A percentile compares a stretch with the other conserved stretches of the same genome.
Evolutionary conservation across 495 filamentous ascomycete species (phyloP).

Genomic region (Xylaria flabelliformis): DNA sequence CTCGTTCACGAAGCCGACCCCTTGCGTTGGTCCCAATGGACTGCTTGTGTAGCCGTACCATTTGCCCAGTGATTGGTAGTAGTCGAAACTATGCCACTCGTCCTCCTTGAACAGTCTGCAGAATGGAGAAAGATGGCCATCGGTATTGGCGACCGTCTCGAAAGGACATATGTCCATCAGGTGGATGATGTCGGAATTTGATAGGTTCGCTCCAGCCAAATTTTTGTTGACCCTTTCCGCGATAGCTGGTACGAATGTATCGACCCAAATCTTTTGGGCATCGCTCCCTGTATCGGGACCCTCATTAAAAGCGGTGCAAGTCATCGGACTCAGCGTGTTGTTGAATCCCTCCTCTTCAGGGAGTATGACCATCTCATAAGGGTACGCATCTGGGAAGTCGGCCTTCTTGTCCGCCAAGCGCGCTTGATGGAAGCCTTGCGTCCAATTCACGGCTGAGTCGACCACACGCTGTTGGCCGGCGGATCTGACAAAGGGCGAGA

Average conservation of each 20-base stretch:
- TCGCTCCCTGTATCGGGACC: constrained; percentile 53
- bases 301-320: constrained; percentile 68
- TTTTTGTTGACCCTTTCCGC: constrained; percentile 64
- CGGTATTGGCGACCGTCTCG: constrained; percentile 66
- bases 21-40: constrained; percentile 77
- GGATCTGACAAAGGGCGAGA: constrained; percentile 73
- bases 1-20: constrained; percentile 85
- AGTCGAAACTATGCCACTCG: constrained; percentile 80
- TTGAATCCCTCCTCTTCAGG: constrained; percentile 68
- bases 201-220: constrained; percentile 67
- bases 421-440: constrained; percentile 70
- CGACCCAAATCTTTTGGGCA: constrained; percentile 60
- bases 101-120: constrained; percentile 70
- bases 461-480: constrained; percentile 75
- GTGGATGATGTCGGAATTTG: constrained; percentile 61
- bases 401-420: constrained; percentile 53
- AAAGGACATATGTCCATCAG: constrained; percentile 91
- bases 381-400: constrained; percentile 45
- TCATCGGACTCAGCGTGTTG: constrained; percentile 76
- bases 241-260: constrained; percentile 67
- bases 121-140: constrained; percentile 62
- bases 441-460: constrained; percentile 73
- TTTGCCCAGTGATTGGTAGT: constrained; percentile 75
- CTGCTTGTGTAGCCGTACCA: constrained; percentile 82
- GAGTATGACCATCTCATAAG: constrained; percentile 67